Percentiles rank a stretch among this genome's conserved stretches.
Evolutionary conservation across 2,329 filamentous ascomycete genomes (phyloP).

Genomic region (Diaporthe caulivora): DNA sequence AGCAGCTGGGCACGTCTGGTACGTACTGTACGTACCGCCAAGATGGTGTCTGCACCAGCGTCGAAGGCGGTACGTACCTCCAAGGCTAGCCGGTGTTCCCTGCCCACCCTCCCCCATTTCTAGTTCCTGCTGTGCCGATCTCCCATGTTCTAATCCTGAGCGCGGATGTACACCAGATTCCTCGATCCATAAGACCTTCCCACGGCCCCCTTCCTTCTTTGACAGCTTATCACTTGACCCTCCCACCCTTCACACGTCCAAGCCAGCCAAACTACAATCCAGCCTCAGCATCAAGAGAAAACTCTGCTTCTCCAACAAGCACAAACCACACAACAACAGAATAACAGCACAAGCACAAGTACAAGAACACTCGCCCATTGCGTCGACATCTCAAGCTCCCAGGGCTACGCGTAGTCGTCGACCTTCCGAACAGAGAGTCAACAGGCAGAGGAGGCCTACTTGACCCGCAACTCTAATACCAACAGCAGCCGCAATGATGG

Average conservation of each 20-base stretch:
- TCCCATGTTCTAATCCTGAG: constrained; percentile 24
- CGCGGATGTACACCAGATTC: constrained; percentile 36
- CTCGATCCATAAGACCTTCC: constrained; percentile 40
- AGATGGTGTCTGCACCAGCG: too few relatives aligned
- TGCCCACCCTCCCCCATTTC: constrained; percentile 21
- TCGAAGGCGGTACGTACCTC: constrained; percentile 36
- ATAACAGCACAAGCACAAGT: too few relatives aligned
- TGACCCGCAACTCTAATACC: background rate
- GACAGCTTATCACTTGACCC: background rate
- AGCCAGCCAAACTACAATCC: background rate
- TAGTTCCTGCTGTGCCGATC: constrained; percentile 37
- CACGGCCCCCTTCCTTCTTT: constrained; percentile 35
- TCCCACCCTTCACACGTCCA: background rate
- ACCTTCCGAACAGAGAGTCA: background rate
- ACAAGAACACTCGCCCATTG: too few relatives aligned
- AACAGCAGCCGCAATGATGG: constrained; percentile 44
- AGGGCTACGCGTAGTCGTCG: background rate
- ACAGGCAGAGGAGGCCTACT: constrained; percentile 20
- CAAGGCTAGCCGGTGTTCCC: constrained; percentile 26
- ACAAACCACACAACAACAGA: background rate
- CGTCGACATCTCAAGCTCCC: background rate
- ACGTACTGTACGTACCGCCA: constrained; percentile 33
- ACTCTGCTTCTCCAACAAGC: background rate
- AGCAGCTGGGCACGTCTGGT: background rate
- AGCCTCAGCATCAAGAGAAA: background rate